Percentiles rank a stretch among this genome's conserved stretches.
Evolutionary conservation across 78 protist genomes (phyloP).

Genomic region (Tieghemostelium lacteum): DNA sequence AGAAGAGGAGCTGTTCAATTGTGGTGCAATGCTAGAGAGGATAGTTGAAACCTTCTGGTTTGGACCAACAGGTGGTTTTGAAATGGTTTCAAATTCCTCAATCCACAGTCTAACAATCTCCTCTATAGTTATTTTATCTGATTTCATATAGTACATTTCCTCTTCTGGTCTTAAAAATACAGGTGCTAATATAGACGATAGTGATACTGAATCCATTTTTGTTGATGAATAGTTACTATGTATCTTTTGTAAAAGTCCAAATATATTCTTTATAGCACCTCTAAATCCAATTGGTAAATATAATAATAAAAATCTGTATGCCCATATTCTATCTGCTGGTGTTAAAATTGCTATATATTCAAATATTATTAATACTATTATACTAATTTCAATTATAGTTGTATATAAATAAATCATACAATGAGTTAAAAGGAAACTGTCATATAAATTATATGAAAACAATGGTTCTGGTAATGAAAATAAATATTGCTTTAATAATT

Average conservation of each 20-base stretch:
- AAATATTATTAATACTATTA: neutral
- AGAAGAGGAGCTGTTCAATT: neutral
- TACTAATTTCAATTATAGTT: neutral
- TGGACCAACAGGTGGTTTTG: slow-evolving; percentile 51
- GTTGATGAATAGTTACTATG: slow-evolving; percentile 5
- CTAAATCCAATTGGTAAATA: slow-evolving; percentile 62
- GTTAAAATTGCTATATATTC: slow-evolving; percentile 28
- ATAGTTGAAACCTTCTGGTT: slow-evolving; percentile 9
- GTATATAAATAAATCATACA: slow-evolving; percentile 12
- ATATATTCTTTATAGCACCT: slow-evolving; percentile 40
- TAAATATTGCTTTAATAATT: slow-evolving; percentile 58
- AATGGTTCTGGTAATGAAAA: slow-evolving; percentile 51
- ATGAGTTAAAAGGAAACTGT: slow-evolving; percentile 65
- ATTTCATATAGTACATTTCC: slow-evolving; percentile 75
- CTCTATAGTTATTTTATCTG: slow-evolving; percentile 18
- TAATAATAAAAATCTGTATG: slow-evolving; percentile 66
- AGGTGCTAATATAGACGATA: slow-evolving; percentile 33
- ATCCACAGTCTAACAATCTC: slow-evolving; percentile 71
- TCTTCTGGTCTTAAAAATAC: slow-evolving; percentile 67
- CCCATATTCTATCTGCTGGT: slow-evolving; percentile 65
- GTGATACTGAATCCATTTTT: slow-evolving; percentile 41
- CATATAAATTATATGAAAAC: slow-evolving; percentile 56
- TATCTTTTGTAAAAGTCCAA: slow-evolving; percentile 20
- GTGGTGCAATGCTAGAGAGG: neutral
- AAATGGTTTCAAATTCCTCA: slow-evolving; percentile 49